phyloP scores from a whole-genome alignment of 2,329 filamentous ascomycete species.

The Clonostachys rosea region DNA sequence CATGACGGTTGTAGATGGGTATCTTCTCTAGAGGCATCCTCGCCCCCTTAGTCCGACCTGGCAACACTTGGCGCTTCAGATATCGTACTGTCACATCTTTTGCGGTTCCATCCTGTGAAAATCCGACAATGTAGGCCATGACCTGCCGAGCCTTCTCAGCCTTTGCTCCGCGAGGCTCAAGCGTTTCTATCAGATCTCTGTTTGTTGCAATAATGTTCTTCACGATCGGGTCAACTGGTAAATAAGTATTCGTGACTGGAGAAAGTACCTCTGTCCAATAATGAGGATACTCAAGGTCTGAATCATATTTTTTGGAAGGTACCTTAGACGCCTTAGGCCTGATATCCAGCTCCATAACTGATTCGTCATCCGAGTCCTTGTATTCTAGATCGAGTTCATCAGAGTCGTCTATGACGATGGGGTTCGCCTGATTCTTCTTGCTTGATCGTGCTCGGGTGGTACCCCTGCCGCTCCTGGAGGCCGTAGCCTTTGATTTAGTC shows the following conservation, averaged over 20 bases:
- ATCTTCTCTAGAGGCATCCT: constrained; percentile 77
- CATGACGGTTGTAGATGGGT: constrained; percentile 70
- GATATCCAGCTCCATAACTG: constrained; percentile 49
- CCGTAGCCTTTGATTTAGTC: not conserved
- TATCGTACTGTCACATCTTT: constrained; percentile 96
- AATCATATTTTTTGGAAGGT: constrained; percentile 55
- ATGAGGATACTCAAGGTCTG: constrained; percentile 75
- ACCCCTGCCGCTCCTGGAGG: constrained; percentile 3
- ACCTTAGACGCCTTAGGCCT: constrained; percentile 29
- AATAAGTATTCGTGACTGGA: constrained; percentile 71
- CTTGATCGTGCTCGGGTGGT: not conserved
- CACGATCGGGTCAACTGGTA: constrained; percentile 74
- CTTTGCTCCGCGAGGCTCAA: constrained; percentile 79
- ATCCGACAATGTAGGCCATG: constrained; percentile 83
- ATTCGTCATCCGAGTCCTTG: constrained; percentile 52
- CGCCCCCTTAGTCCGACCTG: constrained; percentile 84
- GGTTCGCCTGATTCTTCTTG: constrained; percentile 2
- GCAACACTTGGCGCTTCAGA: constrained; percentile 73
- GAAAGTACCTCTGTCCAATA: constrained; percentile 95
- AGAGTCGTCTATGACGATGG: constrained; percentile 26
- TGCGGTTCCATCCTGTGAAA: constrained; percentile 77
- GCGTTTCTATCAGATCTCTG: constrained; percentile 64
- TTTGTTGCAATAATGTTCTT: constrained; percentile 66
- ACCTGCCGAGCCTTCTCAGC: constrained; percentile 86
- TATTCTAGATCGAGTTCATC: constrained; percentile 36